Evolutionary conservation across 108 stramenopile species (phyloP), one percentile per base, ranked within the genome.

Genomic region (Discostella stelligeroides): DNA sequence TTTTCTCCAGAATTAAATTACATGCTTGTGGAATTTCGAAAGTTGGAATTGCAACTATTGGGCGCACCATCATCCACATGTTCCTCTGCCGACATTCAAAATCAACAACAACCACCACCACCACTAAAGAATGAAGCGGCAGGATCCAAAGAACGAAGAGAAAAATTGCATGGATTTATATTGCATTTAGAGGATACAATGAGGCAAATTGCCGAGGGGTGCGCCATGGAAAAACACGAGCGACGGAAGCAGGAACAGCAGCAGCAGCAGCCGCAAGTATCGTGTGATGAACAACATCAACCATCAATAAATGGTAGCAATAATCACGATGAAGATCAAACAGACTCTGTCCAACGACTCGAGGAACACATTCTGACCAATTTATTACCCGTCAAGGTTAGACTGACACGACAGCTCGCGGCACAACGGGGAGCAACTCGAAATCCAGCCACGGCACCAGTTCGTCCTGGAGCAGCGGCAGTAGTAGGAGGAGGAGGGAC

Each of bases 311-410:
- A 61, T 68, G 57, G 21, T 59, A 72, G 66, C 68, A 63, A 50
- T 53, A 59, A 46, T 54, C 60, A 7, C 55, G 65, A 61, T 70
- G 50, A 51, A 55, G 75, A 76, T 20, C 53, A 70, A 46, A 76
- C 72, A 55, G 92, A 88, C 72, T 82, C 68, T n/a, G 89, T 90
- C 24, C 81, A 84, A 75, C 85, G 87, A 59, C 70, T 93, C 15
- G 92, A 93, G 68, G 89, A 93, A 66, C 92, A 93, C 79, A 93
- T 93, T 68, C 63, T 93, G 24, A 86, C 85, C 9, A 93, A 93
- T 63, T 62, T 93, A 15, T 58, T 93, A 30, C 92, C 92, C n/a
- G 92, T 93, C 20, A 93, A 93, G 70, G 82, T 83, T 7, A 74
- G 92, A 30, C 71, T 93, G 7, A 88, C 85, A 40, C 87, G 87